Evolutionary conservation across 2,329 filamentous ascomycete species (phyloP), one percentile per base, ranked within the genome.

Genomic region (Aspergillus puulaauensis): DNA sequence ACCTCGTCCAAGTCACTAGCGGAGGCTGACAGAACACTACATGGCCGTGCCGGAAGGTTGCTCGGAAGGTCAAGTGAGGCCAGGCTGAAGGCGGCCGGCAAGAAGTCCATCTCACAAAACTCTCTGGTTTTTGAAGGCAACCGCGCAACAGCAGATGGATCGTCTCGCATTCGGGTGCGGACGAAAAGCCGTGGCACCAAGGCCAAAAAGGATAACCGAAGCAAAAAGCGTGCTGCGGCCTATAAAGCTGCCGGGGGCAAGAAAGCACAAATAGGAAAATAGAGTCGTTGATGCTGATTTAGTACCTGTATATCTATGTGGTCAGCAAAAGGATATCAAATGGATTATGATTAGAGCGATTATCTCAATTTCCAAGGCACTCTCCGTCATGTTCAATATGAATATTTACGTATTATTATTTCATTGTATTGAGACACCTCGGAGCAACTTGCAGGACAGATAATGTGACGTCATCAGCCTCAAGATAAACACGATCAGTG

Each of bases 81-180:
- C 33, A 71, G 75, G 63, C 44, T 75, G 23, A 73, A 70, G 61
- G 65, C 60, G 23, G 61, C 62, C n/a, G 66, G 61, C 37, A 68
- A 61, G 50, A 65, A 56, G 33, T 62, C 62, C 12, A 71, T 73
- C 56, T 66, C 71, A 4, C 65, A 61, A 15, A 74, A 71, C 55
- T 70, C 70, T 0, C 61, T 77, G 43, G 72, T 80, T 19, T 79
- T 80, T 58, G 78, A 80, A 60, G 78, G 78, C 17, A 70, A 78
- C 56, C 75, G 78, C 27, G 77, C 78, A 24, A 72, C 68, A 2
- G 69, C 72, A 49, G 66, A 66, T 57, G 68, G 66, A 40, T 64
- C 64, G 11, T 68, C 66, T 33, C 66, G 64, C 21, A 64, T 73
- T 52, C 75, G 70, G 43, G 62, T 75, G 37, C 75, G 72, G 66